Percentiles rank a stretch among this genome's conserved stretches.
phyloP scores from a whole-genome alignment of 75 land plant species.

The Sequoia sempervirens region DNA sequence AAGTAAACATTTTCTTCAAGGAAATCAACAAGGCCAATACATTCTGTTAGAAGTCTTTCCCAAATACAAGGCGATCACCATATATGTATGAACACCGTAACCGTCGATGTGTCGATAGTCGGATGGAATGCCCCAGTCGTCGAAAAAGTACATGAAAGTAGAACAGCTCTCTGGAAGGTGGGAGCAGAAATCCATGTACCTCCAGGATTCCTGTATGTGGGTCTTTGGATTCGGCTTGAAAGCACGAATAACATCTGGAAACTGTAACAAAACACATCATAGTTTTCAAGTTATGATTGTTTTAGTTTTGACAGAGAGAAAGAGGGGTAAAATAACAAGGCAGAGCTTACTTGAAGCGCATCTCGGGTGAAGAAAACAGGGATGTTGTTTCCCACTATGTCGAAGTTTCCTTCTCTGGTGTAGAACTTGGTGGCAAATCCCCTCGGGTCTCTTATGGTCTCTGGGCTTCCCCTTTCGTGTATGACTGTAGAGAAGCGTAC shows the following conservation, averaged over 20 bases:
- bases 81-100: slow-evolving; percentile 43
- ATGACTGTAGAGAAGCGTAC: slow-evolving; percentile 44
- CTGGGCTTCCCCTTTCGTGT: slow-evolving; percentile 45
- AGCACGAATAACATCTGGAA: slow-evolving; percentile 48
- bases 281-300: background rate
- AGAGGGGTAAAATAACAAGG: background rate
- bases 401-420: slow-evolving; percentile 39
- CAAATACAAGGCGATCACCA: background rate
- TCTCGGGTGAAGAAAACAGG: slow-evolving; percentile 55
- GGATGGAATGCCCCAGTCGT: slow-evolving; percentile 44
- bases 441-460: slow-evolving; percentile 44
- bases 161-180: slow-evolving; percentile 36
- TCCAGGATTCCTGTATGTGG: slow-evolving; percentile 46
- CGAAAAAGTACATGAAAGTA: slow-evolving; percentile 38
- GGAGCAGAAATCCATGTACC: slow-evolving; percentile 45
- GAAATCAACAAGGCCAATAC: background rate
- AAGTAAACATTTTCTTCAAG: too few relatives aligned
- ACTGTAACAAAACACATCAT: slow-evolving; percentile 8
- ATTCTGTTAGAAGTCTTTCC: background rate
- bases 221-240: slow-evolving; percentile 54
- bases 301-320: background rate
- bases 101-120: slow-evolving; percentile 59
- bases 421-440: slow-evolving; percentile 45
- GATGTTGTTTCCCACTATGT: slow-evolving; percentile 51
- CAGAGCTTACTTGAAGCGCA: slow-evolving; percentile 13